These are phyloP conservation scores for Alternaria sp. DNA, from an alignment of 2,329 filamentous ascomycete genomes.

Conservation along the genomic window DNA sequence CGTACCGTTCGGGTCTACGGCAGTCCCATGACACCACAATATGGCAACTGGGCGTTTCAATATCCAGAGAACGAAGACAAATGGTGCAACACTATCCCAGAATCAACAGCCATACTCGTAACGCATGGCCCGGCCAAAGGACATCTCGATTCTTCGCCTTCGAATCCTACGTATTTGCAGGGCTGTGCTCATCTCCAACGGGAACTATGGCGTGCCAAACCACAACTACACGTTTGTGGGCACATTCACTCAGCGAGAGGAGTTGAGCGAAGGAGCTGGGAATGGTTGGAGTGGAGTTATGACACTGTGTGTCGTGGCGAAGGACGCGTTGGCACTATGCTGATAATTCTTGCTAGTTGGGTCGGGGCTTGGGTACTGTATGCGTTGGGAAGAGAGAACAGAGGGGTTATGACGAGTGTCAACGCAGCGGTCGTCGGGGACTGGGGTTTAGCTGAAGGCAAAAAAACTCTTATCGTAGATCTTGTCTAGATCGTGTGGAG, in stretches of 20 bases:
- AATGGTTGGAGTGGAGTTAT: constrained; percentile 72
- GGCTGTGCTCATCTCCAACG: constrained; percentile 73
- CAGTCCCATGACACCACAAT: constrained; percentile 75
- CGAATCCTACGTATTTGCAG: constrained; percentile 39
- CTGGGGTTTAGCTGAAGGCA: neutral
- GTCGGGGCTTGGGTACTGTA: constrained; percentile 12
- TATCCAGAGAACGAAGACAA: constrained; percentile 67
- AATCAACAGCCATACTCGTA: constrained; percentile 75
- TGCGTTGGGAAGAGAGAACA: neutral
- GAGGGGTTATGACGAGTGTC: constrained; percentile 14
- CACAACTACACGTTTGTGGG: constrained; percentile 79
- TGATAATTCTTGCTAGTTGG: constrained; percentile 7
- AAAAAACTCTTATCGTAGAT: constrained; percentile 4
- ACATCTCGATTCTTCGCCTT: constrained; percentile 66
- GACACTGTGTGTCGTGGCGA: constrained; percentile 58
- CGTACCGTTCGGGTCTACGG: constrained; percentile 76
- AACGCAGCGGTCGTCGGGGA: constrained; percentile 20
- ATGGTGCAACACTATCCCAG: constrained; percentile 73
- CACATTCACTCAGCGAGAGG: constrained; percentile 81
- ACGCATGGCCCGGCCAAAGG: constrained; percentile 80
- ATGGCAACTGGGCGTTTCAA: constrained; percentile 80
- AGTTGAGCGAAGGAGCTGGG: constrained; percentile 72
- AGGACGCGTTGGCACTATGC: constrained; percentile 33
- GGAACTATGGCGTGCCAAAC: constrained; percentile 74
- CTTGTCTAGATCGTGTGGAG: neutral